These are phyloP conservation scores for Capronia americana DNA, from an alignment of 2,329 filamentous ascomycete species.

Conservation along the genomic window DNA sequence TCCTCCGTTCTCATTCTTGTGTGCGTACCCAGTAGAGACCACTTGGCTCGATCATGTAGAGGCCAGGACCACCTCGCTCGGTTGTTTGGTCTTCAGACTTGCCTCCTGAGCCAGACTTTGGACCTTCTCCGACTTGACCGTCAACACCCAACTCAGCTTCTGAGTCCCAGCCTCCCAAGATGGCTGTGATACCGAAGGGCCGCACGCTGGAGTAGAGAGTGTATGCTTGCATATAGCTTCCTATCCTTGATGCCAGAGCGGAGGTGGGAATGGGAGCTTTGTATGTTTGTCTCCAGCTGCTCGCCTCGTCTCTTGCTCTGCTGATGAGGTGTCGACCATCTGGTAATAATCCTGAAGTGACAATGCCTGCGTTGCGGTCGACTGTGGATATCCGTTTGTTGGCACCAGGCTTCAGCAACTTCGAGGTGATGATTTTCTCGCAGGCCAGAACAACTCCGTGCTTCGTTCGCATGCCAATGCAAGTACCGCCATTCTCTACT, in stretches of 20 bases:
- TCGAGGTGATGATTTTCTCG: slow-evolving; percentile 95
- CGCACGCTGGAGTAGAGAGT: slow-evolving; percentile 96
- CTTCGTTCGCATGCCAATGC: slow-evolving; percentile 94
- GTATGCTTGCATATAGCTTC: slow-evolving; percentile 94
- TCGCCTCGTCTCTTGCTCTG: slow-evolving; percentile 90
- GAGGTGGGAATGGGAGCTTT: slow-evolving; percentile 90
- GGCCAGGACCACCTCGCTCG: slow-evolving; percentile 83
- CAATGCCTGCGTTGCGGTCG: slow-evolving; percentile 90
- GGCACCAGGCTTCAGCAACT: slow-evolving; percentile 90
- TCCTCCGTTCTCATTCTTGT: slow-evolving; percentile 8
- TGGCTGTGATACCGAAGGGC: slow-evolving; percentile 94
- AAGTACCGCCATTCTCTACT: slow-evolving; percentile 96
- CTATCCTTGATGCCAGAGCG: slow-evolving; percentile 90
- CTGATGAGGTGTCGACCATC: slow-evolving; percentile 95
- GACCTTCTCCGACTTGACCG: slow-evolving; percentile 85
- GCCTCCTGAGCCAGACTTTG: slow-evolving; percentile 79
- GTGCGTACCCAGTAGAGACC: slow-evolving; percentile 85
- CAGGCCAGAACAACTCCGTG: slow-evolving; percentile 95
- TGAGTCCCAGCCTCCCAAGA: slow-evolving; percentile 91
- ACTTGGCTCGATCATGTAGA: slow-evolving; percentile 99
- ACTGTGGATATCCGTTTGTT: slow-evolving; percentile 98
- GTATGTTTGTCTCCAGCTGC: slow-evolving; percentile 89
- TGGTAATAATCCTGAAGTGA: slow-evolving; percentile 89
- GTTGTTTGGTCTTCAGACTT: slow-evolving; percentile 67
- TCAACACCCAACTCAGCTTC: slow-evolving; percentile 85